Evolutionary conservation across 192 early-diverging fungal species (phyloP).

Genomic region (Umbelopsis sp.): DNA sequence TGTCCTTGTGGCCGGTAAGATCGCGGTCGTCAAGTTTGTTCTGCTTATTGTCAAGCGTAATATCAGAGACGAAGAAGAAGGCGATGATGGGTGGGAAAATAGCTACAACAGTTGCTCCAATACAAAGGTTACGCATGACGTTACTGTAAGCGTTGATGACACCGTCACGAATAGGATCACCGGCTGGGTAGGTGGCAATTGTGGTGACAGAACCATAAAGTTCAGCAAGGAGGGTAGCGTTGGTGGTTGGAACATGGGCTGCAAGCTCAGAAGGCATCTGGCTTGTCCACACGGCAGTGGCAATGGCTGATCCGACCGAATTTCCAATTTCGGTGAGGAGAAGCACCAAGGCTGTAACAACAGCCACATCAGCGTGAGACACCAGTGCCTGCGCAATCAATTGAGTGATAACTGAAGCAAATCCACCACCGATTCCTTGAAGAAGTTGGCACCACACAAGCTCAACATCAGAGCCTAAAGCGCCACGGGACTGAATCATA

Average conservation of each 20-base stretch:
- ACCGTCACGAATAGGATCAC: slow-evolving; percentile 17
- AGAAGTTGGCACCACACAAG: slow-evolving; percentile 28
- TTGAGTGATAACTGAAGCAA: slow-evolving; percentile 20
- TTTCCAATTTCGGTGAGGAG: slow-evolving; percentile 24
- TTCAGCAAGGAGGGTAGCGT: not conserved
- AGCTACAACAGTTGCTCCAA: slow-evolving; percentile 11
- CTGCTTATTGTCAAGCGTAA: not conserved
- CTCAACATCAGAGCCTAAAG: slow-evolving; percentile 25
- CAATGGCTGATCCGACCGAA: slow-evolving; percentile 32
- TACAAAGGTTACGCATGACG: slow-evolving; percentile 20
- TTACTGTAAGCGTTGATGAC: slow-evolving; percentile 30
- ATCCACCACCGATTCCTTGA: slow-evolving; percentile 29
- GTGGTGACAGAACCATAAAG: slow-evolving; percentile 21
- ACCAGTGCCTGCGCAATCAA: slow-evolving; percentile 35
- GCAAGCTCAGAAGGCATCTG: slow-evolving; percentile 26
- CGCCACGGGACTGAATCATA: slow-evolving; percentile 38
- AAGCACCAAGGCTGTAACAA: slow-evolving; percentile 40
- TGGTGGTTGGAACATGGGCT: slow-evolving; percentile 31
- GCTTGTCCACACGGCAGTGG: slow-evolving; percentile 31
- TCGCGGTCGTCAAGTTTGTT: slow-evolving; percentile 9
- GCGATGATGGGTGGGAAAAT: slow-evolving; percentile 10
- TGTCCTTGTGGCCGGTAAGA: not conserved
- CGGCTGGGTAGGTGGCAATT: slow-evolving; percentile 12
- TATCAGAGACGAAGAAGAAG: slow-evolving; percentile 15
- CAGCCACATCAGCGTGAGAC: slow-evolving; percentile 32